phyloP scores from a whole-genome alignment of 2,329 filamentous ascomycete genomes.

The Botrytis sinoallii region DNA sequence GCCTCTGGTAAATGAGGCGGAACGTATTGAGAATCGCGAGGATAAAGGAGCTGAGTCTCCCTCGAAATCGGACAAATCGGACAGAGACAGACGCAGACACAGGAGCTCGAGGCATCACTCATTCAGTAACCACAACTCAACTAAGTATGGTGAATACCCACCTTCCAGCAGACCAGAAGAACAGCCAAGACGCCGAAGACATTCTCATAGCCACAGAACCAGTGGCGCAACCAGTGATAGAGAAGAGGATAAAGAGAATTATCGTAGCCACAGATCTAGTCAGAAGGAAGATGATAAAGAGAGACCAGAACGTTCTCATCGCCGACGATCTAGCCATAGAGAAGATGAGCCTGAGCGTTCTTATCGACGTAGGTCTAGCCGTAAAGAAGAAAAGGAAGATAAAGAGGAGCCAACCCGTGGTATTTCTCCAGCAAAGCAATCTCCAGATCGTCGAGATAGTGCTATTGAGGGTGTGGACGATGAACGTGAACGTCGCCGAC shows the following conservation, averaged over 20 bases:
- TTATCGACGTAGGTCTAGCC: background rate
- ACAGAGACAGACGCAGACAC: slow-evolving; percentile 13
- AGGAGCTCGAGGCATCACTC: slow-evolving; percentile 17
- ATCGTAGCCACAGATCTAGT: slow-evolving; percentile 11
- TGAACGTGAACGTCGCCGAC: slow-evolving; percentile 21
- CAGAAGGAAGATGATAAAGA: background rate
- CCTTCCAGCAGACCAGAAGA: slow-evolving; percentile 17
- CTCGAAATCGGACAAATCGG: slow-evolving; percentile 6
- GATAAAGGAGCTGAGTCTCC: slow-evolving; percentile 4
- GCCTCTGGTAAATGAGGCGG: background rate
- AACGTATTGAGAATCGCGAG: background rate
- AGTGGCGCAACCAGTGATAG: background rate
- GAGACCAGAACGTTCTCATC: slow-evolving; percentile 6
- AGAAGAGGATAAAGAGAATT: slow-evolving; percentile 6
- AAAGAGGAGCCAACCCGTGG: background rate
- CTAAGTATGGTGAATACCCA: slow-evolving; percentile 10
- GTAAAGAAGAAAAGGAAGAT: slow-evolving; percentile 8
- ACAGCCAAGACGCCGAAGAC: slow-evolving; percentile 13
- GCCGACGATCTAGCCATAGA: slow-evolving; percentile 4
- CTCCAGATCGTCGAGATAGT: slow-evolving; percentile 33
- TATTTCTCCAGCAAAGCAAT: slow-evolving; percentile 18
- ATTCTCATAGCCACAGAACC: slow-evolving; percentile 14
- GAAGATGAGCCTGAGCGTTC: background rate
- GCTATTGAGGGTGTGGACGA: slow-evolving; percentile 32
- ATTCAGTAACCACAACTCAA: slow-evolving; percentile 14